These are phyloP conservation scores for Flaveria ramosissima DNA, from an alignment of 129 eudicot species.

Conservation along the genomic window DNA sequence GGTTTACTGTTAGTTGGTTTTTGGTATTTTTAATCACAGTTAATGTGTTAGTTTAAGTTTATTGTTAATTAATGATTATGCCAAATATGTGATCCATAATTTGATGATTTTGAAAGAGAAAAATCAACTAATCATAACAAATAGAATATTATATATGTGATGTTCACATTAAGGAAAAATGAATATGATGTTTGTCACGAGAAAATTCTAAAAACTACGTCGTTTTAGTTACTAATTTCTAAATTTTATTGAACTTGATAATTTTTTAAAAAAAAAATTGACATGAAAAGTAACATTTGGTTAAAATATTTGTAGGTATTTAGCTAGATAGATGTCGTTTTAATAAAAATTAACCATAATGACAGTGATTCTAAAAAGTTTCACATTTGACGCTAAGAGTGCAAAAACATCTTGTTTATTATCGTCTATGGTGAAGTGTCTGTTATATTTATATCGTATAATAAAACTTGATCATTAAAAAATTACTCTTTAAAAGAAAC, in stretches of 20 bases:
- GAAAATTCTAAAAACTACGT: no score
- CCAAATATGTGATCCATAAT: neutral
- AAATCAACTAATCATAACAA: neutral
- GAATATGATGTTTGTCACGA: no score
- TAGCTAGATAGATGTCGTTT: neutral
- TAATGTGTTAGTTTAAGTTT: neutral
- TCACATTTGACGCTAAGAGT: neutral
- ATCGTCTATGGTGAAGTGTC: neutral
- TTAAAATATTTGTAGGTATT: neutral
- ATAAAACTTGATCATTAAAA: neutral
- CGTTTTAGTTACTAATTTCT: no score
- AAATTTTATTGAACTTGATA: no score
- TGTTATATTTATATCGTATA: neutral
- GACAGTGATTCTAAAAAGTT: neutral
- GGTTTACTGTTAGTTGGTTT: constrained; percentile 6
- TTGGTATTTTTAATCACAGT: neutral
- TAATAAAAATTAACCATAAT: no score
- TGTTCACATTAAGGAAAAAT: no score
- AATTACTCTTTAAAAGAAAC: neutral
- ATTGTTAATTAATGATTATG: neutral
- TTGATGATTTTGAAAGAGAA: neutral
- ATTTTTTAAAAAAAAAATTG: no score
- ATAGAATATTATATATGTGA: neutral
- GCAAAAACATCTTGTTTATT: neutral
- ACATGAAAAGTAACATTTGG: no score